A percentile compares a stretch with the other conserved stretches of the same genome.
phyloP scores from a whole-genome alignment of 1,284 basidiomycete genomes.

The Uromyces viciae-fabae region DNA sequence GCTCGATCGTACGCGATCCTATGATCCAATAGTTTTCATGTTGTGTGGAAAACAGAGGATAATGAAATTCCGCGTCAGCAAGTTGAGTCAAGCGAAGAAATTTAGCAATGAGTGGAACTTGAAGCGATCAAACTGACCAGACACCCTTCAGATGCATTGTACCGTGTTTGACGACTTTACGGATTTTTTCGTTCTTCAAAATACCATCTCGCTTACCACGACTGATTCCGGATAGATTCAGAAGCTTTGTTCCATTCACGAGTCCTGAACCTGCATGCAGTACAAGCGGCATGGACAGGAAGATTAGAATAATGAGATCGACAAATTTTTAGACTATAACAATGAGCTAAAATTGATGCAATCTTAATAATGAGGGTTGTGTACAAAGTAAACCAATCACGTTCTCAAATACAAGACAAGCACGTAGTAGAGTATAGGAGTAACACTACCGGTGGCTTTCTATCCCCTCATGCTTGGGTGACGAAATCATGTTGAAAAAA shows the following conservation, averaged over 20 bases:
- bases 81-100: too few species aligned
- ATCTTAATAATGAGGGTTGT: too few species aligned
- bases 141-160: conserved; percentile 49
- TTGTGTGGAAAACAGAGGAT: not conserved
- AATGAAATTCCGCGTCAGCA: too few species aligned
- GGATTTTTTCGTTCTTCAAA: conserved; percentile 48
- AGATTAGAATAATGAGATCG: not conserved
- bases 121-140: conserved; percentile 40
- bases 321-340: too few species aligned
- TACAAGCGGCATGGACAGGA: not conserved
- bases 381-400: too few species aligned
- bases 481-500: too few species aligned
- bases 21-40: not conserved
- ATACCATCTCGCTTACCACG: conserved; percentile 49
- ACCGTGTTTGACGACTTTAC: conserved; percentile 47
- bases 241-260: conserved; percentile 50
- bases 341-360: too few species aligned
- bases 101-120: not conserved
- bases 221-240: conserved; percentile 47
- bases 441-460: too few species aligned
- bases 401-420: too few species aligned
- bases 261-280: conserved; percentile 48
- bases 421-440: too few species aligned
- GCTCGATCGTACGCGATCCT: conserved; percentile 45
- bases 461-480: too few species aligned